A percentile compares a stretch with the other conserved stretches of the same genome.
These are phyloP conservation scores for Aspergillus phoenicis DNA, from an alignment of 2,329 filamentous ascomycete genomes.

Conservation along the genomic window DNA sequence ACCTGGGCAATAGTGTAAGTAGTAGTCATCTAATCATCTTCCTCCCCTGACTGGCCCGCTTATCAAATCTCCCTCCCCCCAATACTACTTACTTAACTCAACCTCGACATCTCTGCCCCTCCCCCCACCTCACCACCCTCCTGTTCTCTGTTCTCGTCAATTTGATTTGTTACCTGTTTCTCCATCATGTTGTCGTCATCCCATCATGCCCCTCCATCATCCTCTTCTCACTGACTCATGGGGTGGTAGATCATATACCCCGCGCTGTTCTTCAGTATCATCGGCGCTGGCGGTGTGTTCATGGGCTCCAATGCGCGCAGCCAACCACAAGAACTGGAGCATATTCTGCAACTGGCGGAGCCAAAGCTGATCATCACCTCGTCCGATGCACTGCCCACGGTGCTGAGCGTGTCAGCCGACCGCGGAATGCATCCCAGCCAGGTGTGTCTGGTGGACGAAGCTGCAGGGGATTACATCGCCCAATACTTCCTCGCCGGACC, in stretches of 20 bases:
- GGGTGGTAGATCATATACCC: conserved; percentile 41
- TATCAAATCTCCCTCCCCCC: background rate
- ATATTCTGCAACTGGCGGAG: conserved; percentile 49
- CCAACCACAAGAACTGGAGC: conserved; percentile 50
- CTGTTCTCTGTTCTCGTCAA: background rate
- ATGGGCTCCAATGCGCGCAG: conserved; percentile 56
- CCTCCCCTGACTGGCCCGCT: conserved; percentile 8
- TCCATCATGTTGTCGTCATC: conserved; percentile 7
- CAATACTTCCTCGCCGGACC: conserved; percentile 33
- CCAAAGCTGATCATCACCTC: conserved; percentile 52
- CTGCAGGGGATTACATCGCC: conserved; percentile 31
- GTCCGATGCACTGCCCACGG: conserved; percentile 39
- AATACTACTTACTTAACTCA: background rate
- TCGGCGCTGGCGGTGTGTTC: conserved; percentile 53
- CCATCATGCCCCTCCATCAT: conserved; percentile 3
- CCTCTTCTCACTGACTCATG: conserved; percentile 20
- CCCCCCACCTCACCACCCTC: conserved; percentile 3
- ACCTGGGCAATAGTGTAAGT: conserved; percentile 47
- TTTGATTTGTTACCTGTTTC: background rate
- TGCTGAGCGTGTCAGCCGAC: conserved; percentile 36
- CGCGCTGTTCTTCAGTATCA: conserved; percentile 41
- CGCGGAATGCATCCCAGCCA: conserved; percentile 35
- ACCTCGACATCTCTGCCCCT: background rate
- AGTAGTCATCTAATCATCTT: background rate
- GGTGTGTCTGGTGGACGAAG: conserved; percentile 42